Conservation (phyloP, 2,329 filamentous ascomycete genomes). For the Calycina marina region DNA sequence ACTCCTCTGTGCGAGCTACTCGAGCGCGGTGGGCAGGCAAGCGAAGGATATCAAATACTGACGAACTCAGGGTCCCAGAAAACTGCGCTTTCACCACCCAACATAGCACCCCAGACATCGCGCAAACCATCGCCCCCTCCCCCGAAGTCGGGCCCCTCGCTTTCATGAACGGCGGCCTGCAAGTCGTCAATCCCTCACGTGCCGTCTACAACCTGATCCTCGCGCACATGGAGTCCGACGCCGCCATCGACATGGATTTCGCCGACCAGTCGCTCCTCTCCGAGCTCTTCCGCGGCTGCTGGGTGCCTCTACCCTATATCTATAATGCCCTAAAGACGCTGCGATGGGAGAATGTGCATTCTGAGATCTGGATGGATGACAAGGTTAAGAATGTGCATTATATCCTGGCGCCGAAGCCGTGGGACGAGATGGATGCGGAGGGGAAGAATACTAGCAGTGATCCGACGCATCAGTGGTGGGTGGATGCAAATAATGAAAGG, state of each 20-base stretch:
- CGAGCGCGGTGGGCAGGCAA: no score
- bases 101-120: constrained; percentile 30
- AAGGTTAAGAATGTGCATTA: constrained; percentile 47
- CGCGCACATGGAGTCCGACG: constrained; percentile 30
- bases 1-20: no score
- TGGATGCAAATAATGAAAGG: constrained; percentile 31
- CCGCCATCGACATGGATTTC: constrained; percentile 36
- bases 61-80: constrained; percentile 26
- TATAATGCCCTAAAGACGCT: constrained; percentile 52
- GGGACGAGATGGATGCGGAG: constrained; percentile 34
- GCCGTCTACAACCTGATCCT: constrained; percentile 35
- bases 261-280: constrained; percentile 45
- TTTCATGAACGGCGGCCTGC: constrained; percentile 41
- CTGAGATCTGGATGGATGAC: constrained; percentile 41
- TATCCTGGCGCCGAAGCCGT: constrained; percentile 46
- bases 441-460: constrained; percentile 28
- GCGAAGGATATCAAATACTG: neutral
- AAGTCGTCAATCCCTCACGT: constrained; percentile 38
- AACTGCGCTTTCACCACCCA: constrained; percentile 46
- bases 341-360: constrained; percentile 36
- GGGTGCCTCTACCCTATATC: constrained; percentile 42
- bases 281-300: constrained; percentile 37
- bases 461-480: constrained; percentile 42
- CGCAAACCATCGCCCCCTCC: constrained; percentile 31
- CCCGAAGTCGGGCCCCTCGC: constrained; percentile 33